These are phyloP conservation scores for Auricularia cornea DNA, from an alignment of 768 basidiomycete genomes.

Conservation along the genomic window DNA sequence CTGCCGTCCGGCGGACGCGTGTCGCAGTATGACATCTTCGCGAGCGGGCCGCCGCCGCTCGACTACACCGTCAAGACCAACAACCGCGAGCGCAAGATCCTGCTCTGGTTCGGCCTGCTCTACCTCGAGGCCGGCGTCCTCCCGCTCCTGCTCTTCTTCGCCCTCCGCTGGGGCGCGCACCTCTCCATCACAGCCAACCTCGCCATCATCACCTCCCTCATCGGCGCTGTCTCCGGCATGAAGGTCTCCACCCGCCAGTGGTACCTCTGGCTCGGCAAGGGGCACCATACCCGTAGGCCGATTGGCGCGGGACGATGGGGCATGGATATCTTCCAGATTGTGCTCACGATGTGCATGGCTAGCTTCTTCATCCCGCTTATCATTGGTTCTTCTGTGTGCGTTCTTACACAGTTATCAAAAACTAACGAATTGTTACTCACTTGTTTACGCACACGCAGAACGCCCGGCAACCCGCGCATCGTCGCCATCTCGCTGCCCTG, in stretches of 20 bases:
- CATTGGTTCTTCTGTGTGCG: slow-evolving; percentile 23
- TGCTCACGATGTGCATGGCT: slow-evolving; percentile 16
- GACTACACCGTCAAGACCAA: slow-evolving; percentile 19
- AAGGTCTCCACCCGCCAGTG: slow-evolving; percentile 19
- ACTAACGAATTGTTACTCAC: not conserved
- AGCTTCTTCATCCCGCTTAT: slow-evolving; percentile 22
- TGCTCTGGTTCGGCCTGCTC: slow-evolving; percentile 19
- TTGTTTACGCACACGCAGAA: slow-evolving; percentile 6
- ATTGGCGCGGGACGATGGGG: slow-evolving; percentile 23
- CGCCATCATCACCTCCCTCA: slow-evolving; percentile 24
- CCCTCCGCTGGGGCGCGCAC: slow-evolving; percentile 22
- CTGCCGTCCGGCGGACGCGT: not conserved
- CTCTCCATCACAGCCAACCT: slow-evolving; percentile 22
- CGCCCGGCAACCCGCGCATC: slow-evolving; percentile 16
- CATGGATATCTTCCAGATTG: slow-evolving; percentile 19
- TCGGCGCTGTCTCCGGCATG: slow-evolving; percentile 23
- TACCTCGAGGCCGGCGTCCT: slow-evolving; percentile 23
- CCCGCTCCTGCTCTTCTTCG: slow-evolving; percentile 24
- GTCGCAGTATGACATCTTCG: not conserved
- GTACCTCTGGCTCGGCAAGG: slow-evolving; percentile 17
- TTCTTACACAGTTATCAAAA: not conserved
- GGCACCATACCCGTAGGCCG: slow-evolving; percentile 17
- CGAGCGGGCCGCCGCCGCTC: slow-evolving; percentile 14
- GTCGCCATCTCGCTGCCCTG: slow-evolving; percentile 22
- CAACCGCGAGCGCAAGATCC: slow-evolving; percentile 17